Evolutionary conservation across 495 filamentous ascomycete species (phyloP).

Genomic region (Penicillium egyptiacum): DNA sequence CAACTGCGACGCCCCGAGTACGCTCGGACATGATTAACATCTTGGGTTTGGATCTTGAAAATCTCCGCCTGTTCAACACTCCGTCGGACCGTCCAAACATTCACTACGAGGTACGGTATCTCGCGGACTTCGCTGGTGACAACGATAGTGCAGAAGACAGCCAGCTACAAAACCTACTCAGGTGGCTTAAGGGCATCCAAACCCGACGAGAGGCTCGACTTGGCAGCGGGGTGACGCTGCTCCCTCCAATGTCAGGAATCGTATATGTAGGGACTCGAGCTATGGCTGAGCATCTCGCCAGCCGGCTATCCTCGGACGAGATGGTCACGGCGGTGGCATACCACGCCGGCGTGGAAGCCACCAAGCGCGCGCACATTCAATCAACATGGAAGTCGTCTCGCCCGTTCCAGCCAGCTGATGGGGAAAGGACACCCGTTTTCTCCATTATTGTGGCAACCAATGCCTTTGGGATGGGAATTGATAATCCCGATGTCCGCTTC

Average conservation of each 20-base stretch:
- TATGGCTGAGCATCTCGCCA: slow-evolving; percentile 73
- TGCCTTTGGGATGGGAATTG: slow-evolving; percentile 97
- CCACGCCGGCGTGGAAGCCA: slow-evolving; percentile 48
- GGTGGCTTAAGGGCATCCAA: slow-evolving; percentile 73
- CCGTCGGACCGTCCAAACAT: slow-evolving; percentile 80
- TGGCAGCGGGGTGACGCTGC: slow-evolving; percentile 47
- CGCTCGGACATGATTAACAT: slow-evolving; percentile 75
- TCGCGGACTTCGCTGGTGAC: slow-evolving; percentile 51
- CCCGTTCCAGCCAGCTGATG: slow-evolving; percentile 21
- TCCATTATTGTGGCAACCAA: slow-evolving; percentile 93
- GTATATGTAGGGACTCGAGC: slow-evolving; percentile 83
- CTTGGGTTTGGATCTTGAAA: slow-evolving; percentile 60
- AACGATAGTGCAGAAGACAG: slow-evolving; percentile 21
- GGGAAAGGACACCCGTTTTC: slow-evolving; percentile 52
- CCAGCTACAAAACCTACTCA: slow-evolving; percentile 66
- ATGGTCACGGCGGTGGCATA: slow-evolving; percentile 50
- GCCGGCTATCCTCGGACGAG: slow-evolving; percentile 28
- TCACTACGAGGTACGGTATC: slow-evolving; percentile 92
- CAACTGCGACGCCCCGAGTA: slow-evolving; percentile 80
- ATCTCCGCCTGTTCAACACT: slow-evolving; percentile 74
- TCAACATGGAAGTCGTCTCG: slow-evolving; percentile 73
- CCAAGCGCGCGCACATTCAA: slow-evolving; percentile 48
- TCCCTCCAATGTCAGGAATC: slow-evolving; percentile 72
- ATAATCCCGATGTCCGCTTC: slow-evolving; percentile 90
- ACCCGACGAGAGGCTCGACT: slow-evolving; percentile 54